Base-by-base conservation (phyloP, 305 asterid genomes). In the Fraxinus latifolia region DNA sequence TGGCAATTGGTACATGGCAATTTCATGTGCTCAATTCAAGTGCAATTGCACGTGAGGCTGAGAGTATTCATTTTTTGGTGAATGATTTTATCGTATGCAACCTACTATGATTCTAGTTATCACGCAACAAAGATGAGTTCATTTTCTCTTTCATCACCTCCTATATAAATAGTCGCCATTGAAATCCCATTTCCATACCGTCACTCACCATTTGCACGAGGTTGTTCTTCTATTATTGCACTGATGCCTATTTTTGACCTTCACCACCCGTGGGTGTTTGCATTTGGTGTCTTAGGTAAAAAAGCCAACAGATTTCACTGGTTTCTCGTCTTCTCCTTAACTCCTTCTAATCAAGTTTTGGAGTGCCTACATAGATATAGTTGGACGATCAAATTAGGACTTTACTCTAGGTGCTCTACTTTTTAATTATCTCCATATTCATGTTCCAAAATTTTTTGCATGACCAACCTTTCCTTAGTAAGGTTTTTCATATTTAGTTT, bases 71-170 rank as follows among this genome's bases (percentile, higher is more conserved):
- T 36, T 79, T 74, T 81, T 80, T 77, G 87, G 84, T 83, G 89
- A 91, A 85, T 89, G 93, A 89, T 88, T 82, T 83, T 85, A 83
- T 84, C 85, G 89, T 89, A 92, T 89, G 89, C 91, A 86, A 93
- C 93, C 92, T 92, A 87, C 82, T 62, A 83, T 83, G 44, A 78
- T 80, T 83, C 89, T 91, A 87, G 88, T 72, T 85, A 91, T 90
- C 96, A 93, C 89, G 94, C 94, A 87, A 88, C 84, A 47, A 73
- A 74, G 76, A 91, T 87, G 90, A 90, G 80, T 87, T 83, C 73
- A n/a, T 81, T 77, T 75, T 23, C 80, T 29, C 77, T 55, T 80
- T 79, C 75, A 12, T 77, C 80, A 47, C 58, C 8, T 27, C 74
- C 85, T 77, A 87, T 78, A 60, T 85, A 89, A 53, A 23, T 39